Evolutionary conservation across 208 protist species (phyloP).

Genomic region (Trypanosoma congolense): DNA sequence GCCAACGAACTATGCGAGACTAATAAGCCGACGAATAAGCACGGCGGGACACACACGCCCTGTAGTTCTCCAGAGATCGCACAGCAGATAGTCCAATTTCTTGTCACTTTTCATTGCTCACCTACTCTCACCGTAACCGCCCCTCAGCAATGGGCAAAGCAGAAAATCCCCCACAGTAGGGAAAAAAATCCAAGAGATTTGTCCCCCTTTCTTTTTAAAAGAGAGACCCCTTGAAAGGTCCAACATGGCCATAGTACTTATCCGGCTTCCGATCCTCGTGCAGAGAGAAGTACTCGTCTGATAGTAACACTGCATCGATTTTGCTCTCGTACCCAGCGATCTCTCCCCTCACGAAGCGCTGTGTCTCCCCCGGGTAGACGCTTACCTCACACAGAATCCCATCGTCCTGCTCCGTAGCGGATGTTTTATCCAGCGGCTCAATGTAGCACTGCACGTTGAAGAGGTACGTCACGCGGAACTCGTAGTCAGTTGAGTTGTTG

Average conservation of each 20-base stretch:
- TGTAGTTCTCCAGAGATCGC: too few relatives aligned
- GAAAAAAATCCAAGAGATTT: too few relatives aligned
- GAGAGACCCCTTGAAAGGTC: conserved; percentile 35
- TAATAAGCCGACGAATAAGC: too few relatives aligned
- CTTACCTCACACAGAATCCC: conserved; percentile 55
- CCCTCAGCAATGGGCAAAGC: too few relatives aligned
- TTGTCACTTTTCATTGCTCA: too few relatives aligned
- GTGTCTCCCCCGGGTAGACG: conserved; percentile 64
- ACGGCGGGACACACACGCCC: too few relatives aligned
- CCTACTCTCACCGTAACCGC: too few relatives aligned
- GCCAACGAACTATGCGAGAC: too few relatives aligned
- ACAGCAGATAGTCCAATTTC: too few relatives aligned
- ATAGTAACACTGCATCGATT: conserved; percentile 64
- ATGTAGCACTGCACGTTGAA: conserved; percentile 54
- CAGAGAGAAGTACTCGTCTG: conserved; percentile 67
- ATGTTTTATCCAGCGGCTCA: conserved; percentile 37
- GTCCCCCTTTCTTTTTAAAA: conserved; percentile 33
- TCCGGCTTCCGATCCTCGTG: conserved; percentile 55
- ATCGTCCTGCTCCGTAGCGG: conserved; percentile 48
- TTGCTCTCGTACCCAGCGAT: conserved; percentile 70
- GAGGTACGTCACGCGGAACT: conserved; percentile 80
- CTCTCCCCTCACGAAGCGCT: conserved; percentile 53
- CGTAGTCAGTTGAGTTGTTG: conserved; percentile 79
- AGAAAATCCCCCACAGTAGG: too few relatives aligned
- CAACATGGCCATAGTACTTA: conserved; percentile 57